phyloP scores from a whole-genome alignment of 352 stramenopile species.

The Pythium aquatile region DNA sequence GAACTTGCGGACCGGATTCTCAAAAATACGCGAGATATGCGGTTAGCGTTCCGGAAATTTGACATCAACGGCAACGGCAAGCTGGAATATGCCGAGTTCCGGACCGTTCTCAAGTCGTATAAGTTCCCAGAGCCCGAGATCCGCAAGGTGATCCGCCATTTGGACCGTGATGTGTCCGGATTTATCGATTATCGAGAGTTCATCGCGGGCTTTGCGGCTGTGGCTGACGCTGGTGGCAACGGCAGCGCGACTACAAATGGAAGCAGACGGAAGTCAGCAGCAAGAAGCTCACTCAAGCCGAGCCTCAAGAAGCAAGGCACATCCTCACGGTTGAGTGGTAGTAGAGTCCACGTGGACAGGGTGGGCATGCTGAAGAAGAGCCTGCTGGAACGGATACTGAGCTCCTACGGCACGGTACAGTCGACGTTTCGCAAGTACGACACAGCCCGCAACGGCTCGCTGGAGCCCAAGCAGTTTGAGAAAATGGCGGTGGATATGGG shows the following conservation, averaged over 20 bases:
- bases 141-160: constrained; percentile 66
- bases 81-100: constrained; percentile 73
- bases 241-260: constrained; percentile 24
- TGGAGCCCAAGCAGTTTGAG: constrained; percentile 49
- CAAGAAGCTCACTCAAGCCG: constrained; percentile 9
- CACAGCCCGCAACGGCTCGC: constrained; percentile 31
- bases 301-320: background rate
- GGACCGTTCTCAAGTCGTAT: constrained; percentile 57
- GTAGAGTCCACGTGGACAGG: background rate
- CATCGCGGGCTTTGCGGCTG: constrained; percentile 40
- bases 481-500: constrained; percentile 36
- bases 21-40: constrained; percentile 51
- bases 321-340: background rate
- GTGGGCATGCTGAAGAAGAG: constrained; percentile 1
- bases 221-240: constrained; percentile 31
- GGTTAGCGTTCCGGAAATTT: constrained; percentile 62
- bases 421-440: constrained; percentile 55
- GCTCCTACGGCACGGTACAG: constrained; percentile 47
- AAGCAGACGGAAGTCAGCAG: constrained; percentile 13
- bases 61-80: constrained; percentile 63
- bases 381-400: constrained; percentile 41
- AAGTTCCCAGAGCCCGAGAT: constrained; percentile 64
- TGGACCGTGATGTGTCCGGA: constrained; percentile 60
- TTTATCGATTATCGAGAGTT: constrained; percentile 80
- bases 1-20: constrained; percentile 57